Evolutionary conservation across 345 rosid genomes (phyloP), one percentile per base, ranked within the genome.

Genomic region (Pistacia integerrima): DNA sequence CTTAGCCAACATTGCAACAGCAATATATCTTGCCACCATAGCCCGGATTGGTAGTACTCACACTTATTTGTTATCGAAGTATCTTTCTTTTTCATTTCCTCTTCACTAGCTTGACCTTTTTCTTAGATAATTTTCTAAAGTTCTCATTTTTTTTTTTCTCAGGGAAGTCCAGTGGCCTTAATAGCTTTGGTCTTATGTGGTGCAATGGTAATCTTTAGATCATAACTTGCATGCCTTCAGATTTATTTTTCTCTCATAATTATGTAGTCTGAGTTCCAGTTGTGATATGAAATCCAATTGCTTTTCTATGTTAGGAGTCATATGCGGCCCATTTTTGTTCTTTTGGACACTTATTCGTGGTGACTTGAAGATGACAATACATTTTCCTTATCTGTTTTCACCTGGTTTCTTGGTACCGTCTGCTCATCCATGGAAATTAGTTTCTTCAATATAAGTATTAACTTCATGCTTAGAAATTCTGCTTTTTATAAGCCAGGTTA

Each of bases 181-280:
- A 92, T 86, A 96, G 98, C 84, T 96, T 96, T 86, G 98, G 98
- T 64, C 93, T 96, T 65, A 96, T 96, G 97, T 96, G 97, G 99
- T 91, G 95, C 89, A 96, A 94, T 82, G 99, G 99, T 94, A 88
- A 79, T 74, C 69, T 68, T 54, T 65, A 58, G 46, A 57, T 68
- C 76, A 65, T 57, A 69, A 65, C 78, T 69, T 67, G 36, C 35
- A 11, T 44, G 66, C 63, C 54, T 20, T 20, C 25, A 13, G 35
- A 64, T 5, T 72, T 54, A 41, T 11, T 54, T 69, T 65, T 59
- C 59, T 38, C 64, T 30, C 52, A 57, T 52, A 16, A 75, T 55
- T 36, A 13, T 22, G 17, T 28, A 16, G 25, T 17, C 64, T 77
- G 59, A 54, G 70, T 64, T 77, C 69, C 49, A 30, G 70, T 25